Evolutionary conservation across 192 early-diverging fungal species (phyloP).

Genomic region (Gaertneriomyces semiglobifer): DNA sequence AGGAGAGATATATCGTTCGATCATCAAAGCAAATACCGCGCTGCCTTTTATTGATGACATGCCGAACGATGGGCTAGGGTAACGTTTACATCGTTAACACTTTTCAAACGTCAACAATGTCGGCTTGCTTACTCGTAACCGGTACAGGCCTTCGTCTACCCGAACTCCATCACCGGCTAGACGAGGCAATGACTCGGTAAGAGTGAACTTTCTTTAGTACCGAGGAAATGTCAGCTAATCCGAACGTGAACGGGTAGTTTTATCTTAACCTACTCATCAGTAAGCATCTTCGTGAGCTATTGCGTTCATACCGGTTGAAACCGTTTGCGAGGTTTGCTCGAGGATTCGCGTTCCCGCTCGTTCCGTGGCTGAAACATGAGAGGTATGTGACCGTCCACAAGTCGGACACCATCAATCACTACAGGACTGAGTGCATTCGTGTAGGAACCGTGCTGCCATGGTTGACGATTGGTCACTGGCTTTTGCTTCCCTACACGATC

Average conservation of each 20-base stretch:
- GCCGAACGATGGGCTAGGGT: too few relatives aligned
- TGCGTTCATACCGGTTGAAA: conserved; percentile 23
- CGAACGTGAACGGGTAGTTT: conserved; percentile 10
- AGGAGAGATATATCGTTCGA: conserved; percentile 6
- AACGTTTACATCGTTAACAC: too few relatives aligned
- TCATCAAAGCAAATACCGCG: neutral
- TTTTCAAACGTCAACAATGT: too few relatives aligned
- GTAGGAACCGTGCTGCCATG: conserved; percentile 11
- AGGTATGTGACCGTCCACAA: conserved; percentile 18
- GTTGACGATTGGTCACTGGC: conserved; percentile 24
- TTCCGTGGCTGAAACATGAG: conserved; percentile 25
- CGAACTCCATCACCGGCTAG: too few relatives aligned
- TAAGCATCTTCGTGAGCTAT: conserved; percentile 29
- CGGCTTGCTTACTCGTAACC: too few relatives aligned
- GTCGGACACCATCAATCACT: neutral
- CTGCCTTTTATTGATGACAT: conserved; percentile 3
- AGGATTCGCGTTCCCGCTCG: conserved; percentile 30
- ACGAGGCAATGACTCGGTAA: too few relatives aligned
- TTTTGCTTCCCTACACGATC: conserved; percentile 34
- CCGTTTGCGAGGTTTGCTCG: conserved; percentile 30
- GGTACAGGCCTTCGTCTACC: too few relatives aligned
- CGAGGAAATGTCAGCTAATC: too few relatives aligned
- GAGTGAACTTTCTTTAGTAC: too few relatives aligned
- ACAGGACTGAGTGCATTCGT: neutral
- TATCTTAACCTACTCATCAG: conserved; percentile 37